Evolutionary conservation across 371 early-diverging fungal genomes (phyloP), one percentile per base, ranked within the genome.

Genomic region (Syncephalastrum monosporum): DNA sequence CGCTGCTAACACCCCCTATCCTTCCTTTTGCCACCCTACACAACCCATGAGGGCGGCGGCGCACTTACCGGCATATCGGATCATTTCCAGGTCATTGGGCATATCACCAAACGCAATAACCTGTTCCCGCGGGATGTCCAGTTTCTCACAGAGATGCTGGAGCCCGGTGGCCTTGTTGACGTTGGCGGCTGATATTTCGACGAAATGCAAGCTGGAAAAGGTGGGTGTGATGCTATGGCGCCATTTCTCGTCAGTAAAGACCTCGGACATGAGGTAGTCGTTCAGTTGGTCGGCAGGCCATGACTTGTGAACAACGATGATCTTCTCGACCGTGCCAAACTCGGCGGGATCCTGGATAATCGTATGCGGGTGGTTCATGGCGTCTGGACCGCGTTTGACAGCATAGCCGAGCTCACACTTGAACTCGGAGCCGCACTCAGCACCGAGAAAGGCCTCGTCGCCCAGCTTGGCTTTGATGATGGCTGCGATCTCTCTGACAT

Each of bases 21-120:
- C 21, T 21, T 21, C 21, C 21, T 2, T 21, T 21, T 2, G 21
- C 21, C 21, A 21, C 21, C 21, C 21, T 21, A 21, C 21, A 2
- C 21, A 21, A 2, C 21, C 21, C 21, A 21, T 1, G 21, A 21
- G 21, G 21, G 21, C 21, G 21, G 21, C 21, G 38, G 15, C 12
- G 29, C n/a, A 27, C 23, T n/a, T 33, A 42, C n/a, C n/a, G 5
- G 46, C 23, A 13, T 55, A 43, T 44, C 45, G 55, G 10, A 51
- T 27, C 29, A 41, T 47, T n/a, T 58, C 58, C 16, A 51, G 23
- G 38, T 58, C 58, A 14, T 58, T 52, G 27, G 33, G 41, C 13
- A 79, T 69, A 53, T 82, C 82, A 24, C 82, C 82, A 64, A 82
- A 82, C 0, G 82, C 82, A 23, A 78, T 77, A 0, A 81, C 68